These are phyloP conservation scores for Phytophthora niederhauseri DNA, from an alignment of 352 stramenopile species.

Conservation along the genomic window DNA sequence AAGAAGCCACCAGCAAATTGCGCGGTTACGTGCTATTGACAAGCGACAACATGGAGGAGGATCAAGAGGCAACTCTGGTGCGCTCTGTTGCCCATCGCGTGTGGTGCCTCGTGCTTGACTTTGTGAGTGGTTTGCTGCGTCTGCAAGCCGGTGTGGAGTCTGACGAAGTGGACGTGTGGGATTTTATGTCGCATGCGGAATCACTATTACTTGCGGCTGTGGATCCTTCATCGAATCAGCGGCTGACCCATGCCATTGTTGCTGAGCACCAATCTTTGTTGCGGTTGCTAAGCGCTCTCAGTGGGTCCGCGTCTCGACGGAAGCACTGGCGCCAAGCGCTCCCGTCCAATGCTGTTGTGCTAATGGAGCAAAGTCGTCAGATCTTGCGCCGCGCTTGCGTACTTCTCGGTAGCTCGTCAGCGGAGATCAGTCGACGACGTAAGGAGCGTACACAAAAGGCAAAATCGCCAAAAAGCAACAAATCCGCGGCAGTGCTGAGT, in stretches of 20 bases:
- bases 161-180: conserved; percentile 46
- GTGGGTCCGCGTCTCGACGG: conserved; percentile 24
- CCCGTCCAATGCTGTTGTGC: conserved; percentile 50
- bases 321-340: conserved; percentile 68
- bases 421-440: conserved; percentile 31
- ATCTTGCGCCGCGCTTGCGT: conserved; percentile 59
- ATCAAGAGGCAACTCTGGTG: conserved; percentile 16
- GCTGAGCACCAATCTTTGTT: conserved; percentile 55
- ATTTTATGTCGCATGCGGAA: conserved; percentile 63
- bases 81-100: conserved; percentile 57
- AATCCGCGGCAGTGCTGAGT: conserved; percentile 21
- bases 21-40: conserved; percentile 42
- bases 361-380: conserved; percentile 73
- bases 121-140: conserved; percentile 48
- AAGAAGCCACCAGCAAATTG: conserved; percentile 35
- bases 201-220: conserved; percentile 46
- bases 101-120: conserved; percentile 65
- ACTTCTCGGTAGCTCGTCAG: conserved; percentile 56
- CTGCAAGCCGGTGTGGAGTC: conserved; percentile 27
- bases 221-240: conserved; percentile 27
- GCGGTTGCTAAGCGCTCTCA: conserved; percentile 56
- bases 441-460: conserved; percentile 41
- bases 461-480: conserved; percentile 19
- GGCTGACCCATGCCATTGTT: conserved; percentile 50
- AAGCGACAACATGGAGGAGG: conserved; percentile 11